Conservation (phyloP, 2,329 filamentous ascomycete species). For the Penicillium concentricum region DNA sequence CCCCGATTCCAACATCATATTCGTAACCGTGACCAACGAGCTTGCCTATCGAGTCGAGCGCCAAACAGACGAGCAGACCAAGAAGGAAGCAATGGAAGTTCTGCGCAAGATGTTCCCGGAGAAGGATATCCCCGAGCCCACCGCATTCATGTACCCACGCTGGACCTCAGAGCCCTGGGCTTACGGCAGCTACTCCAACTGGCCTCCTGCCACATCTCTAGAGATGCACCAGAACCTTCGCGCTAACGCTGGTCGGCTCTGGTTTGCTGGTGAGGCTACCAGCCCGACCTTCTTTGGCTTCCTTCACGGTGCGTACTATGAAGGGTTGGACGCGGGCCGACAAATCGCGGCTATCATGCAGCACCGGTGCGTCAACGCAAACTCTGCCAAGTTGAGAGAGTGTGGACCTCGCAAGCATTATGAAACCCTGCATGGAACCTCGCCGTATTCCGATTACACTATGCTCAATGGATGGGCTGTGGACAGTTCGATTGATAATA, state of each 20-base stretch:
- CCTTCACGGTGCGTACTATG: conserved; percentile 61
- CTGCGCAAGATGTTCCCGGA: conserved; percentile 62
- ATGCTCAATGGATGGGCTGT: conserved; percentile 31
- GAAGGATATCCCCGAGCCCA: conserved; percentile 57
- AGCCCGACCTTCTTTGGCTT: conserved; percentile 65
- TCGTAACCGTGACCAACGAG: conserved; percentile 60
- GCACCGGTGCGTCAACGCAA: conserved; percentile 18
- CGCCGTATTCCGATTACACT: conserved; percentile 29
- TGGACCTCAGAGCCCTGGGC: conserved; percentile 54
- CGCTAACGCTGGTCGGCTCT: conserved; percentile 61
- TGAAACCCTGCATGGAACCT: conserved; percentile 31
- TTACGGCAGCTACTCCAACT: conserved; percentile 66
- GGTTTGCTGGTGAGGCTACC: conserved; percentile 65
- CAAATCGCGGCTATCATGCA: conserved; percentile 29
- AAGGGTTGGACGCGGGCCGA: conserved; percentile 53
- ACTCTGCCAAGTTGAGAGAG: conserved; percentile 14
- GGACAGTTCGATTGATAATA: conserved; percentile 28
- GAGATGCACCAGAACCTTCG: conserved; percentile 67
- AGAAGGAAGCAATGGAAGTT: conserved; percentile 57
- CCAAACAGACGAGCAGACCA: conserved; percentile 59
- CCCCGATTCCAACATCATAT: conserved; percentile 62
- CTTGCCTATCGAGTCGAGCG: conserved; percentile 60
- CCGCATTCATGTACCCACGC: conserved; percentile 60
- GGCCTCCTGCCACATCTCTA: conserved; percentile 62
- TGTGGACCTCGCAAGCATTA: conserved; percentile 28